These are phyloP conservation scores for Eucalyptus melliodora DNA, from an alignment of 345 rosid species.

Conservation along the genomic window DNA sequence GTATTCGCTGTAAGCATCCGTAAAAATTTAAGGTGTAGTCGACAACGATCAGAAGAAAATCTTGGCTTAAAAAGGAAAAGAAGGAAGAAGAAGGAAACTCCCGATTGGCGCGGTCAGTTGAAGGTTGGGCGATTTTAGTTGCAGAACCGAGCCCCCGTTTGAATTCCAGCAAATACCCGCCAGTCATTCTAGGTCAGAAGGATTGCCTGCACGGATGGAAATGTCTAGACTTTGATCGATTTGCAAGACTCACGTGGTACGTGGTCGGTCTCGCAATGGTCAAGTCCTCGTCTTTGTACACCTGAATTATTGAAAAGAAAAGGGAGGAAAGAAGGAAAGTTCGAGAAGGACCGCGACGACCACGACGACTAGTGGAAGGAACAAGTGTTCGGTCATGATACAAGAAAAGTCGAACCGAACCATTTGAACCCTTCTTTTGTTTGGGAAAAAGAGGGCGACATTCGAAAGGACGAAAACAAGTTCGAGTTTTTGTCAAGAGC, in stretches of 20 bases:
- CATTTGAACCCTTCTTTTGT: neutral
- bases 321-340: neutral
- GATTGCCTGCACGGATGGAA: neutral
- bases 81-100: neutral
- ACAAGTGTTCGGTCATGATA: neutral
- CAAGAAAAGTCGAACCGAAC: neutral
- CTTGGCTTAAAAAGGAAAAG: neutral
- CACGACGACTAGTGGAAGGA: neutral
- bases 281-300: neutral
- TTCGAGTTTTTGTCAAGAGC: neutral
- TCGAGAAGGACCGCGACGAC: neutral
- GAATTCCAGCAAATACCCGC: neutral
- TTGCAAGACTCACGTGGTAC: neutral
- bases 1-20: neutral
- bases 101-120: neutral
- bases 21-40: neutral
- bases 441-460: neutral
- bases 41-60: neutral
- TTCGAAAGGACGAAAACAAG: neutral
- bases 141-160: neutral
- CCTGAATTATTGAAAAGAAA: neutral
- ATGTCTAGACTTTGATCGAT: neutral
- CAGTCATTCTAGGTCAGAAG: neutral
- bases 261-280: neutral
- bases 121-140: neutral